Evolutionary conservation across 1,139 yeast genomes (phyloP).

Genomic region (Geotrichum cucujoidarum): DNA sequence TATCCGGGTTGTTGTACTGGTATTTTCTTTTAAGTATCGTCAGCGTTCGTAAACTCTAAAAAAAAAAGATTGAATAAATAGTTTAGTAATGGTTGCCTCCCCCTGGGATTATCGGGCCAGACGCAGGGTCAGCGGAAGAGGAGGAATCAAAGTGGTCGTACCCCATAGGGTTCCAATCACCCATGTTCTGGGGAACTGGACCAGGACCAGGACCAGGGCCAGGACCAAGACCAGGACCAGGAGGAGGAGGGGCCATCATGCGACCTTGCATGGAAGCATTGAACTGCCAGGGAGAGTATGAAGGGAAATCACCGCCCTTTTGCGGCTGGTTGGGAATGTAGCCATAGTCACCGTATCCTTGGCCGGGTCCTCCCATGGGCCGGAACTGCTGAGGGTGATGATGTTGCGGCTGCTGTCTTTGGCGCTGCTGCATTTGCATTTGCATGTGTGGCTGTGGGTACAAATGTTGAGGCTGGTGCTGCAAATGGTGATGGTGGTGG

Average conservation of each 20-base stretch:
- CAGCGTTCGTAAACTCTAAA: slow-evolving; percentile 8
- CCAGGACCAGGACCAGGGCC: too few relatives aligned
- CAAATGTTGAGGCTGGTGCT: too few relatives aligned
- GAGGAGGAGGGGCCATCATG: background rate
- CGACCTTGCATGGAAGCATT: background rate
- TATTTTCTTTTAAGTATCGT: slow-evolving; percentile 1
- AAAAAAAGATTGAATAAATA: slow-evolving; percentile 3
- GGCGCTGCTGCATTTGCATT: slow-evolving; percentile 2
- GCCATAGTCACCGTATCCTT: background rate
- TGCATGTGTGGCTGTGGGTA: too few relatives aligned
- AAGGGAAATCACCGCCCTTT: background rate
- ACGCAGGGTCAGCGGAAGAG: background rate
- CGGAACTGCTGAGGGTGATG: slow-evolving; percentile 3
- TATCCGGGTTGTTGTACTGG: background rate
- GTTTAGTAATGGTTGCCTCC: slow-evolving; percentile 1
- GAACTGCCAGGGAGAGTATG: slow-evolving; percentile 2
- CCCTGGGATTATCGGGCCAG: slow-evolving; percentile 6
- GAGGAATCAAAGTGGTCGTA: background rate
- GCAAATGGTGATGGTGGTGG: background rate
- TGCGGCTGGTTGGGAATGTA: background rate
- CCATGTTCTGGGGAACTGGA: too few relatives aligned
- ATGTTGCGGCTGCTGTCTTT: background rate
- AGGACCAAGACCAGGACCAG: background rate
- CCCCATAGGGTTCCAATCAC: slow-evolving; percentile 7
- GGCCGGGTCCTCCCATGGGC: background rate